These are phyloP conservation scores for Nematodospora valgi DNA, from an alignment of 805 yeast species.

Conservation along the genomic window DNA sequence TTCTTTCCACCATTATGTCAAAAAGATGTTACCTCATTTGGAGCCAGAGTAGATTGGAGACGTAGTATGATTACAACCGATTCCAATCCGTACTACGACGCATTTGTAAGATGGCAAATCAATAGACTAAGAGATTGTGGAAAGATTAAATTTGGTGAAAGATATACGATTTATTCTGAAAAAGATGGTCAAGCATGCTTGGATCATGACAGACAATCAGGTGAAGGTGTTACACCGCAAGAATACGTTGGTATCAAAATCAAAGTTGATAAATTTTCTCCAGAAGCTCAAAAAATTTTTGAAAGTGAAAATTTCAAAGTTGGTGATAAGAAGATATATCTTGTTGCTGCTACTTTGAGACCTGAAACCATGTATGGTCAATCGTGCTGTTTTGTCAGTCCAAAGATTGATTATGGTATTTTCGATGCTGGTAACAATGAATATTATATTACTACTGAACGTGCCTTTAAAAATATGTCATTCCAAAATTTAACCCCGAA, in stretches of 20 bases:
- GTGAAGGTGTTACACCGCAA: slow-evolving; percentile 96
- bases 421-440: slow-evolving; percentile 79
- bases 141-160: slow-evolving; percentile 95
- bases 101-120: slow-evolving; percentile 96
- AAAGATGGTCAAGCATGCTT: slow-evolving; percentile 99
- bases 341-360: slow-evolving; percentile 95
- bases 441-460: slow-evolving; percentile 81
- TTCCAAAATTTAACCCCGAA: slow-evolving; percentile 89
- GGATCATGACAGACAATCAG: slow-evolving; percentile 97
- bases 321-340: slow-evolving; percentile 60
- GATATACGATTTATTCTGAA: slow-evolving; percentile 95
- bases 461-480: slow-evolving; percentile 96
- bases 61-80: slow-evolving; percentile 94
- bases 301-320: slow-evolving; percentile 45
- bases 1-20: slow-evolving; percentile 90
- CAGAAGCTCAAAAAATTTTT: slow-evolving; percentile 49
- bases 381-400: slow-evolving; percentile 96
- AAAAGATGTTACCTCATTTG: slow-evolving; percentile 73
- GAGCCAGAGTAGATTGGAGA: slow-evolving; percentile 98
- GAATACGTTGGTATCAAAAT: slow-evolving; percentile 95
- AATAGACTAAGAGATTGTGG: slow-evolving; percentile 78
- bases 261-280: slow-evolving; percentile 52
- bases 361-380: slow-evolving; percentile 99
- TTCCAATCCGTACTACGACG: slow-evolving; percentile 90
- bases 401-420: slow-evolving; percentile 88